Conservation (phyloP, 768 basidiomycete species). For the Cubamyces lactineus region DNA sequence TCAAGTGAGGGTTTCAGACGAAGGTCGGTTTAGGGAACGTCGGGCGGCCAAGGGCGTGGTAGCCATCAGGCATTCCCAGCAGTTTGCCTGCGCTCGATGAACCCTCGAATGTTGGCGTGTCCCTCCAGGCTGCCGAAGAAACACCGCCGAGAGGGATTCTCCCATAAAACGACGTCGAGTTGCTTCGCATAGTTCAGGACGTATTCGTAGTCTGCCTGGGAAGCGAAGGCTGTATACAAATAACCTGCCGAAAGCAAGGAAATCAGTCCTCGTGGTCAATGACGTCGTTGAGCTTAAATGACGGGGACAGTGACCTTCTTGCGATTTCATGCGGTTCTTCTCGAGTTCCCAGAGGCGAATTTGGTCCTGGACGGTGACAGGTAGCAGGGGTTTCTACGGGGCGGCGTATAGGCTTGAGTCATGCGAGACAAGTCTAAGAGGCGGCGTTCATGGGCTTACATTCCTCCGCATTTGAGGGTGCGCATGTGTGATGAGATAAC, state of each 20-base stretch:
- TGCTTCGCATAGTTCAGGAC: conserved; percentile 85
- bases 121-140: conserved; percentile 85
- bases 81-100: conserved; percentile 69
- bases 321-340: conserved; percentile 84
- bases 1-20: conserved; percentile 6
- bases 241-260: conserved; percentile 56
- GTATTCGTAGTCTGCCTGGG: conserved; percentile 85
- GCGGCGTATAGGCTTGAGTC: not conserved
- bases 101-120: conserved; percentile 75
- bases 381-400: conserved; percentile 83
- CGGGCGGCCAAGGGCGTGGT: conserved; percentile 5
- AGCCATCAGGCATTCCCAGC: conserved; percentile 30
- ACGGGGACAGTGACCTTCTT: conserved; percentile 67
- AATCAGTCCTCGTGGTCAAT: conserved; percentile 24
- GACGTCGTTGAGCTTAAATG: conserved; percentile 25
- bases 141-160: conserved; percentile 69
- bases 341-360: conserved; percentile 97
- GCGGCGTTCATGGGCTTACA: conserved; percentile 49
- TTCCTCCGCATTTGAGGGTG: conserved; percentile 98
- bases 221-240: conserved; percentile 86
- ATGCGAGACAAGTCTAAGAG: not conserved
- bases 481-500: conserved; percentile 91
- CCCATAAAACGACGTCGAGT: conserved; percentile 83
- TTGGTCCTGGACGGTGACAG: conserved; percentile 98
- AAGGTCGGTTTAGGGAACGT: conserved; percentile 5